Evolutionary conservation across 495 filamentous ascomycete species (phyloP).

Genomic region (Xylaria telfairii): DNA sequence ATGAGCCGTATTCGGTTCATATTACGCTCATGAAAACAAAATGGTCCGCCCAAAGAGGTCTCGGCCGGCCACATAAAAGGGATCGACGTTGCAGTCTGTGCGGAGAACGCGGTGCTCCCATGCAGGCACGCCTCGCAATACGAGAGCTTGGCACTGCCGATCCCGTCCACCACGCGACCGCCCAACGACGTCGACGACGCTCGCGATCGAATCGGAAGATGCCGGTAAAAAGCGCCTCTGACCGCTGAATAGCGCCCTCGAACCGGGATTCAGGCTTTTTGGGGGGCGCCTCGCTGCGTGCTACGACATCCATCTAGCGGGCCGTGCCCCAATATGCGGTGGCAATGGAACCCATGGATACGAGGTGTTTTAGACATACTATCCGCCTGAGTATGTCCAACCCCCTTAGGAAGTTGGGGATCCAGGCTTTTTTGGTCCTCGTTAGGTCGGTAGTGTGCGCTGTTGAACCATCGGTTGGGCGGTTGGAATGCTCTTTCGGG

Average conservation of each 20-base stretch:
- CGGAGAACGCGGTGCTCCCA: constrained; percentile 6
- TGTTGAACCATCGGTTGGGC: neutral
- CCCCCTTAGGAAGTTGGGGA: neutral
- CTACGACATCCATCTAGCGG: neutral
- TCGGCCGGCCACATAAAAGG: constrained; percentile 5
- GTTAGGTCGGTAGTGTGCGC: neutral
- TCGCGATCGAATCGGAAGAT: constrained; percentile 18
- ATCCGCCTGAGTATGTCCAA: constrained; percentile 13
- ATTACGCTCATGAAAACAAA: neutral
- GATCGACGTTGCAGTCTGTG: constrained; percentile 14
- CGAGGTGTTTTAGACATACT: constrained; percentile 15
- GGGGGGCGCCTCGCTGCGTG: neutral
- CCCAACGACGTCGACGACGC: neutral
- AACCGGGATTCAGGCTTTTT: neutral
- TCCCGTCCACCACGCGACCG: constrained; percentile 19
- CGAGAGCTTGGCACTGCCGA: constrained; percentile 29
- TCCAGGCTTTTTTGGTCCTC: constrained; percentile 1
- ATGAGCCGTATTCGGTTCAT: neutral
- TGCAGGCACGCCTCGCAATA: constrained; percentile 19
- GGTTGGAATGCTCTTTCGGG: neutral
- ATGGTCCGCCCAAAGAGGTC: neutral
- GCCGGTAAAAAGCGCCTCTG: neutral
- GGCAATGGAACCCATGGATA: constrained; percentile 15
- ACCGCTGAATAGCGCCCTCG: neutral
- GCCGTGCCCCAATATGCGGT: constrained; percentile 6